phyloP scores from a whole-genome alignment of 2,329 filamentous ascomycete species.

The Ascocoryne sarcoides region DNA sequence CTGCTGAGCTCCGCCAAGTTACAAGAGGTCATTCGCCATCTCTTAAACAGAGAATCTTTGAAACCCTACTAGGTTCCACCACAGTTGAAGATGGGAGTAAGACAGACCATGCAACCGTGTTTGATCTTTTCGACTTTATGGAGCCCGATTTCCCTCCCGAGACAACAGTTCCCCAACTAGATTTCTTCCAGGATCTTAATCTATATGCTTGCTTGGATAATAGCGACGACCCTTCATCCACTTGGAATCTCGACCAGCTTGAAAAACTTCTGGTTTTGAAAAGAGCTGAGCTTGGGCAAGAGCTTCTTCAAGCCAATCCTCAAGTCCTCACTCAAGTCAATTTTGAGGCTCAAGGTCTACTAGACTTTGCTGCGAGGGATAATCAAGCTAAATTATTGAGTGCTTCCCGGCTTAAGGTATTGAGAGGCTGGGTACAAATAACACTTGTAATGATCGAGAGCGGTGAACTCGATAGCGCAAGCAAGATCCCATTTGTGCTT shows the following conservation, averaged over 20 bases:
- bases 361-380: constrained; percentile 51
- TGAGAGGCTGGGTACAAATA: constrained; percentile 78
- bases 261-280: constrained; percentile 66
- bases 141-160: constrained; percentile 47
- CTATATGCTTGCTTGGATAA: constrained; percentile 55
- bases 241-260: constrained; percentile 64
- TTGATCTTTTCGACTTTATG: constrained; percentile 90
- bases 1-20: constrained; percentile 73
- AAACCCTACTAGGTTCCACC: constrained; percentile 71
- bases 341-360: constrained; percentile 49
- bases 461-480: constrained; percentile 67
- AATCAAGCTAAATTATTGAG: constrained; percentile 54
- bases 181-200: constrained; percentile 58
- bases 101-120: constrained; percentile 63
- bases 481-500: constrained; percentile 69
- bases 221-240: constrained; percentile 44
- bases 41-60: constrained; percentile 58
- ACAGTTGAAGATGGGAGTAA: constrained; percentile 57
- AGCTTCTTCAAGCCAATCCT: constrained; percentile 39
- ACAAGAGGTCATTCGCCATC: constrained; percentile 62
- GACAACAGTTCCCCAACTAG: constrained; percentile 42
- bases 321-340: constrained; percentile 44
- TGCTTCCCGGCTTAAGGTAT: constrained; percentile 49
- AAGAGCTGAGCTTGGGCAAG: constrained; percentile 49
- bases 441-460: constrained; percentile 74